A percentile compares a stretch with the other conserved stretches of the same genome.
These are phyloP conservation scores for Globisporangium lucens DNA, from an alignment of 352 stramenopile genomes.

Conservation along the genomic window DNA sequence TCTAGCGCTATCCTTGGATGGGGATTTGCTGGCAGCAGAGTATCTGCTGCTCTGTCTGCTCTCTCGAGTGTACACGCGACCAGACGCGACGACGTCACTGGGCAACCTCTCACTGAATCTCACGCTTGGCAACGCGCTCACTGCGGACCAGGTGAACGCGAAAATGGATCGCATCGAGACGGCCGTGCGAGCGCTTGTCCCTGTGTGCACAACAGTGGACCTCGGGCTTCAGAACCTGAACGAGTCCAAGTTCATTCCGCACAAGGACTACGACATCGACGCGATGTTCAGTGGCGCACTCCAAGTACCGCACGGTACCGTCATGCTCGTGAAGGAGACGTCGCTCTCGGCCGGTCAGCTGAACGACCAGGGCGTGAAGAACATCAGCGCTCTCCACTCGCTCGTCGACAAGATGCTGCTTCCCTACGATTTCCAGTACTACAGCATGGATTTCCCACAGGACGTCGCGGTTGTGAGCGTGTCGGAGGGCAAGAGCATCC, in stretches of 20 bases:
- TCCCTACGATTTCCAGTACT: conserved; percentile 84
- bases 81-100: conserved; percentile 56
- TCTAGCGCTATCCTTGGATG: conserved; percentile 32
- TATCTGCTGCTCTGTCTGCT: conserved; percentile 70
- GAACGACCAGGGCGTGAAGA: conserved; percentile 71
- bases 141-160: background rate
- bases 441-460: conserved; percentile 82
- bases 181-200: conserved; percentile 47
- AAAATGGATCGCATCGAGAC: conserved; percentile 27
- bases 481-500: conserved; percentile 70
- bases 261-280: conserved; percentile 80
- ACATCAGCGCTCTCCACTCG: conserved; percentile 64
- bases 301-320: conserved; percentile 65
- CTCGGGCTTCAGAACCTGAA: conserved; percentile 66
- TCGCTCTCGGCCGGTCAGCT: conserved; percentile 57
- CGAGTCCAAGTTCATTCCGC: conserved; percentile 51
- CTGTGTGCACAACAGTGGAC: conserved; percentile 46
- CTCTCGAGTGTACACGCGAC: conserved; percentile 68
- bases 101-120: conserved; percentile 78
- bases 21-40: conserved; percentile 58
- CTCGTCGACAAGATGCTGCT: conserved; percentile 76
- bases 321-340: conserved; percentile 68
- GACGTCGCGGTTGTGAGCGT: conserved; percentile 65
- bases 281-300: conserved; percentile 45
- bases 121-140: conserved; percentile 21